Base-by-base conservation (phyloP, 1,284 basidiomycete species). In the Ustilago sp. region DNA sequence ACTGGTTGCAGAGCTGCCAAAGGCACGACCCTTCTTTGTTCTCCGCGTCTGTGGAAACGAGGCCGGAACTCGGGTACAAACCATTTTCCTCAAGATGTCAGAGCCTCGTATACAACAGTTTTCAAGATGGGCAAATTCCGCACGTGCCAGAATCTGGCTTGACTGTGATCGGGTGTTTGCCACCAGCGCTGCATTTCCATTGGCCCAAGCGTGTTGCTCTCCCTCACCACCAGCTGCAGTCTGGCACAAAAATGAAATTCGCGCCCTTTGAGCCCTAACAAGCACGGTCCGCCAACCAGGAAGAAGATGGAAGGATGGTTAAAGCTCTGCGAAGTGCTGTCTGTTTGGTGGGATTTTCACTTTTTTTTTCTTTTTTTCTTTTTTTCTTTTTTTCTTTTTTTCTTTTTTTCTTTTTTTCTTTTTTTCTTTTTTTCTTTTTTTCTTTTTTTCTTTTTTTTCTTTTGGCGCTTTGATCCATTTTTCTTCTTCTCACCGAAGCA, bases 401-500 rank as follows among this genome's bases (percentile, higher is more conserved):
- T n/a, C n/a, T n/a, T 64, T 48, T 57, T 59, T 60, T 63, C 61
- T 59, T 63, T 63, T 57, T n/a, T n/a, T n/a, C n/a, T n/a, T 64
- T 48, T 57, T 59, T 60, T 63, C 61, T 59, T 63, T 63, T 57
- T 64, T 48, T 57, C n/a, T 59, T 60, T 63, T 64, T 64, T 48
- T 57, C 56, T 60, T 63, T 64, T 64, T 48, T 57, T 59, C 57
- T 63, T 64, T 64, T 48, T 57, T 59, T 60, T 63, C 61, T 59
- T 63, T 63, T 57, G 47, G 23, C 48, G 47, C 59, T 58, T 55
- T 62, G 53, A n/a, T 15, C 43, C 23, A 17, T 28, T 61, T 62
- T 58, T 50, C 59, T 60, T 58, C 39, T 64, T 58, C 56, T 59
- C 61, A 32, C 48, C 8, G 38, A 17, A 32, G 17, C 17, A 28